A percentile compares a stretch with the other conserved stretches of the same genome.
These are phyloP conservation scores for Dichotomopilus funicola DNA, from an alignment of 2,329 filamentous ascomycete genomes.

Conservation along the genomic window DNA sequence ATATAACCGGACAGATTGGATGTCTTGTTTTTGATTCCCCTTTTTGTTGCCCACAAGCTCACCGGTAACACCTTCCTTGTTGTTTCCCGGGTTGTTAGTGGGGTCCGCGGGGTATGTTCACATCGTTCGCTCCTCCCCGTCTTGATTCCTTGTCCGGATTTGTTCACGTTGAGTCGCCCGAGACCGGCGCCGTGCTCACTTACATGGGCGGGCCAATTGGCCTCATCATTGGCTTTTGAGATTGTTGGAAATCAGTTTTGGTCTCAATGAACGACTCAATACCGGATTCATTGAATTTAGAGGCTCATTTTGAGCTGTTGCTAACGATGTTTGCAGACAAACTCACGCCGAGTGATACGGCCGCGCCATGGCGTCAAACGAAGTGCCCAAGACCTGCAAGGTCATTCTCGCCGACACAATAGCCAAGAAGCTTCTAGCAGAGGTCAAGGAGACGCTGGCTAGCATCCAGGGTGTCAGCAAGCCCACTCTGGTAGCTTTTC, in stretches of 20 bases:
- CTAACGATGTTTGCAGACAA: not conserved
- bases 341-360: no score
- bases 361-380: slow-evolving; percentile 34
- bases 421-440: slow-evolving; percentile 70
- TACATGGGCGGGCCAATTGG: not conserved
- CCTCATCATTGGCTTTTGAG: not conserved
- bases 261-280: not conserved
- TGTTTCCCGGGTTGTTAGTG: not conserved
- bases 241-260: not conserved
- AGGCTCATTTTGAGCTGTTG: not conserved
- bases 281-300: not conserved
- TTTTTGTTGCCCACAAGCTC: not conserved
- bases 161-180: not conserved
- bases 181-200: not conserved
- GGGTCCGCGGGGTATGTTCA: slow-evolving; percentile 9
- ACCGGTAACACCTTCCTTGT: not conserved
- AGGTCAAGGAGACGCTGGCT: slow-evolving; percentile 69
- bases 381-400: slow-evolving; percentile 70
- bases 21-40: not conserved
- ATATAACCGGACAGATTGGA: not conserved
- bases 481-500: slow-evolving; percentile 81
- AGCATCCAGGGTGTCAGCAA: slow-evolving; percentile 56
- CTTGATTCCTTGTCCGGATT: not conserved
- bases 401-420: slow-evolving; percentile 85
- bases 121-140: not conserved